Percentiles rank a stretch among this genome's conserved stretches.
phyloP scores from a whole-genome alignment of 208 protist genomes.

The Trypanosoma scelopori region DNA sequence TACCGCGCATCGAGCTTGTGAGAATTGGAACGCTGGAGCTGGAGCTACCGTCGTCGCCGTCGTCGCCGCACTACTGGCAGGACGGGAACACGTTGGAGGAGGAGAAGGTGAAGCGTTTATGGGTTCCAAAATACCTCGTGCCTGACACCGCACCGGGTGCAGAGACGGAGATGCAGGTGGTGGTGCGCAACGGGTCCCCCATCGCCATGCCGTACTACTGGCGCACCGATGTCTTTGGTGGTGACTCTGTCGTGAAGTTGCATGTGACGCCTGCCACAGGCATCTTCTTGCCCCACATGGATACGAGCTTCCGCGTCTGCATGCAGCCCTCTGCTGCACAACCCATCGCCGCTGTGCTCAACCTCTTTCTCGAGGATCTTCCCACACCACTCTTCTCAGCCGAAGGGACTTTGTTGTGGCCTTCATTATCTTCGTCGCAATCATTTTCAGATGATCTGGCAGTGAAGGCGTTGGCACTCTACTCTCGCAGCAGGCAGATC shows the following conservation, averaged over 20 bases:
- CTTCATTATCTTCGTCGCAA: neutral
- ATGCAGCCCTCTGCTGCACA: conserved; percentile 36
- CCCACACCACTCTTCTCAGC: conserved; percentile 28
- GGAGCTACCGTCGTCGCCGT: neutral
- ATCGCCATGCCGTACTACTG: conserved; percentile 69
- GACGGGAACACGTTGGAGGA: no score
- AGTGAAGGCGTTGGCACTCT: conserved; percentile 3
- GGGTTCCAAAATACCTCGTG: conserved; percentile 47
- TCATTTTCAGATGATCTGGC: neutral
- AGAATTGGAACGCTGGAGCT: conserved; percentile 51
- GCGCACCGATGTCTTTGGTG: conserved; percentile 22
- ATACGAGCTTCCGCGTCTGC: conserved; percentile 33
- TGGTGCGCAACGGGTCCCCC: conserved; percentile 62
- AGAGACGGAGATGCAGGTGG: conserved; percentile 42
- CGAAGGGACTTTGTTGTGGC: no score
- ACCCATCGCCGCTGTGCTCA: conserved; percentile 49
- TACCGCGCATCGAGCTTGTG: conserved; percentile 66
- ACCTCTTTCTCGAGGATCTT: conserved; percentile 76
- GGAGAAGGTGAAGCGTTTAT: conserved; percentile 15
- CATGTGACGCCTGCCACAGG: conserved; percentile 33
- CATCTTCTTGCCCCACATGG: conserved; percentile 28
- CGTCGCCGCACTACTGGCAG: no score
- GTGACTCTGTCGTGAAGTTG: conserved; percentile 9
- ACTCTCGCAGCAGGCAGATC: conserved; percentile 13
- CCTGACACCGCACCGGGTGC: conserved; percentile 62